Evolutionary conservation across 805 yeast genomes (phyloP).

Genomic region (Yamadazyma akitaensis): DNA sequence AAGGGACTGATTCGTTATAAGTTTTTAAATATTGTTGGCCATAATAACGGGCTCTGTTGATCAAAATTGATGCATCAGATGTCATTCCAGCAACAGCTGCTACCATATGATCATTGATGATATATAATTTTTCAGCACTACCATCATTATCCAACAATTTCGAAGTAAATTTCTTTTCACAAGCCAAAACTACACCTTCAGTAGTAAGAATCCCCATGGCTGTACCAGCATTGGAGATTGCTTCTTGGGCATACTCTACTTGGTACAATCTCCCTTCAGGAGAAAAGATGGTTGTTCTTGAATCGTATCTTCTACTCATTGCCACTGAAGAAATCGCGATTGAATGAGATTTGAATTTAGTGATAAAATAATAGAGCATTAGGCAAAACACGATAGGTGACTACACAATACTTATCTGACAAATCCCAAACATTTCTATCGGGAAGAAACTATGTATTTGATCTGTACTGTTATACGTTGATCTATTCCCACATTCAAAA

Average conservation of each 20-base stretch:
- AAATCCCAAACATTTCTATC: too few species aligned
- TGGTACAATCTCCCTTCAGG: constrained; percentile 98
- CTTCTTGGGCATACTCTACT: constrained; percentile 95
- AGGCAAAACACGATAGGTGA: neutral
- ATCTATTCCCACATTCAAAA: too few species aligned
- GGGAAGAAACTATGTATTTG: too few species aligned
- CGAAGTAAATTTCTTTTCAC: constrained; percentile 92
- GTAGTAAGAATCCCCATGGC: constrained; percentile 73
- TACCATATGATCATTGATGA: constrained; percentile 74
- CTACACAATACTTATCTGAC: neutral
- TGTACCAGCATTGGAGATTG: constrained; percentile 79
- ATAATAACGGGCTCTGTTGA: constrained; percentile 77
- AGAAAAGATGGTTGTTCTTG: constrained; percentile 96
- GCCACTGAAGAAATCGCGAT: constrained; percentile 12
- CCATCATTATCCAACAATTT: constrained; percentile 92
- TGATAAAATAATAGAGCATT: neutral
- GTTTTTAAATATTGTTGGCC: constrained; percentile 85
- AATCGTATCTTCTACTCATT: constrained; percentile 96
- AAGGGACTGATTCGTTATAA: constrained; percentile 92
- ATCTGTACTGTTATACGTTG: too few species aligned
- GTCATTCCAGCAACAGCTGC: constrained; percentile 98
- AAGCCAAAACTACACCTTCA: constrained; percentile 93
- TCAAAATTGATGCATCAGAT: constrained; percentile 90
- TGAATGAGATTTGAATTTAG: neutral
- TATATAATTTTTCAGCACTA: constrained; percentile 87